A percentile compares a stretch with the other conserved stretches of the same genome.
These are phyloP conservation scores for Yarrowia deformans DNA, from an alignment of 805 yeast genomes.

Conservation along the genomic window DNA sequence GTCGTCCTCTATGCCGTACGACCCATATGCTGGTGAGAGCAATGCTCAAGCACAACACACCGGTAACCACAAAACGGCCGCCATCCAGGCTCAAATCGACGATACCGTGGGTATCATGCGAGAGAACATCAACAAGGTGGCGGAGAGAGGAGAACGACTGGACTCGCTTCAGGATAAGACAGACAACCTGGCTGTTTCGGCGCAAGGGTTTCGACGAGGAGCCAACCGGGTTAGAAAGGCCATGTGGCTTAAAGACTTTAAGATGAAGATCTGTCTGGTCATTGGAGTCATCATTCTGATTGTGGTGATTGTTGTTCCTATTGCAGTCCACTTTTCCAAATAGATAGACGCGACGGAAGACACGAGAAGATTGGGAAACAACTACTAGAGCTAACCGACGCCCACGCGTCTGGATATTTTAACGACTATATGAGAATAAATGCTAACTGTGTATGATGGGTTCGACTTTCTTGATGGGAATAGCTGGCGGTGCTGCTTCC, in stretches of 20 bases:
- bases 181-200: constrained; percentile 87
- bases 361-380: neutral
- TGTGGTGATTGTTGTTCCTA: constrained; percentile 32
- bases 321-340: constrained; percentile 31
- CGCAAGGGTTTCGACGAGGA: constrained; percentile 93
- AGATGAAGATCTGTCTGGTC: constrained; percentile 90
- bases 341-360: neutral
- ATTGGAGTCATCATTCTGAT: constrained; percentile 73
- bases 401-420: neutral
- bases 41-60: constrained; percentile 2
- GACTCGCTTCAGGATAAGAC: constrained; percentile 93
- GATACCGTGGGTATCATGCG: constrained; percentile 98
- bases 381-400: too few species aligned
- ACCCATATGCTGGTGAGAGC: constrained; percentile 76
- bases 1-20: constrained; percentile 85
- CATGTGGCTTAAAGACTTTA: constrained; percentile 99
- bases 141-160: constrained; percentile 91
- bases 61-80: constrained; percentile 64
- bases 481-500: too few species aligned
- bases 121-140: constrained; percentile 93
- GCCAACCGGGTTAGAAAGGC: constrained; percentile 97
- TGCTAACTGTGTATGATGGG: neutral
- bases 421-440: constrained; percentile 6
- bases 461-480: too few species aligned
- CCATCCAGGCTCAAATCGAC: constrained; percentile 89